Evolutionary conservation across 83 land plant genomes (phyloP), one percentile per base, ranked within the genome.

Genomic region (Larix sibirica): DNA sequence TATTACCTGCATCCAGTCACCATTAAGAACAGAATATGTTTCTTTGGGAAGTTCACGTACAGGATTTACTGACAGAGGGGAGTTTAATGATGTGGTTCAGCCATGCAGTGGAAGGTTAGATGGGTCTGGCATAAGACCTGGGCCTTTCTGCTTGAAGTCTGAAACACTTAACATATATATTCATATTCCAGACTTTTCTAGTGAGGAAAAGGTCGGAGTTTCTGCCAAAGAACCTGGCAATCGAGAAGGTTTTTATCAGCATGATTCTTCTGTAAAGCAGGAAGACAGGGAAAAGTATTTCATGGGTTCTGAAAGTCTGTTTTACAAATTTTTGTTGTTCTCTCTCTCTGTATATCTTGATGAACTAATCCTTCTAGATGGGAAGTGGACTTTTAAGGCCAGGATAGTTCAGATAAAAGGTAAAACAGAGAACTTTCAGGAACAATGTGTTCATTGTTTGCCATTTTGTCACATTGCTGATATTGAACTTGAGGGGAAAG

Each of bases 381-480:
- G 8, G 26, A 14, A n/a, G 38, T 33, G 81, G 67, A 85, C 62
- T 65, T 40, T 89, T 31, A 85, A 50, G 76, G 79, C 69, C n/a
- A 66, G 67, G 10, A 16, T 88, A 58, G 88, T 88, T 2, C 88
- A 83, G 66, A 50, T 84, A 28, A 78, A 79, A 81, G 87, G 88
- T 13, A 64, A 67, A 58, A 36, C 87, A 56, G 85, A 79, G 81
- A 81, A 62, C 40, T 26, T 62, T 78, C 81, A 83, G 61, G 84
- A 68, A 2, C 60, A 56, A 8, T 28, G 36, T 28, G 38, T 62
- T 24, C 85, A 64, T 1, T 84, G 86, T 50, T 82, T 92, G 59
- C 93, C 91, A 26, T 84, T 93, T 33, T 87, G 86, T 18, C 86
- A 88, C 66, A 42, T 91, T 38, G 70, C 58, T 77, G 81, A 87